Evolutionary conservation across 2,329 filamentous ascomycete genomes (phyloP).

Genomic region (Tolypocladium amazonense): DNA sequence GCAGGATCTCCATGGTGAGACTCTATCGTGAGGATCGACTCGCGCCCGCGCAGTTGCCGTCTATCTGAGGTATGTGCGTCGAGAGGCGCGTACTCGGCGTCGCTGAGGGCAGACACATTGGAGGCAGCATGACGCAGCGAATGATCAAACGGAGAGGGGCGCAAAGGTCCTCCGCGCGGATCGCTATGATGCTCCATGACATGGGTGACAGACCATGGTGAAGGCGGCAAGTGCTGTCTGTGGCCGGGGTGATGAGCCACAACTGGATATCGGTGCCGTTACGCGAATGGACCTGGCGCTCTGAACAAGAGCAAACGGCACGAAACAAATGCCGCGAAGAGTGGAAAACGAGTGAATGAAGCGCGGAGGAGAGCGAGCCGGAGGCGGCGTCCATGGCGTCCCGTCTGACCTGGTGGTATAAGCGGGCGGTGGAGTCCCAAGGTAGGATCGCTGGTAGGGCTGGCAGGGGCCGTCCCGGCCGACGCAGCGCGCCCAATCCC

Average conservation of each 20-base stretch:
- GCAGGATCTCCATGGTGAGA: constrained; percentile 3
- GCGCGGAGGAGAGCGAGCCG: not conserved
- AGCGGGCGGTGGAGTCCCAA: not conserved
- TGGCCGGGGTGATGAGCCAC: not conserved
- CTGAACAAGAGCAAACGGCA: not conserved
- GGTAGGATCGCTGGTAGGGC: not conserved
- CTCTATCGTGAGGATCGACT: constrained; percentile 9
- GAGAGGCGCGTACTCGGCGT: constrained; percentile 14
- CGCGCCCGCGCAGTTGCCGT: constrained; percentile 15
- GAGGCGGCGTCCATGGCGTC: not conserved
- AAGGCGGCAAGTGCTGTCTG: not conserved
- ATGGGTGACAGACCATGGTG: constrained; percentile 11
- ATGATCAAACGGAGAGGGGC: constrained; percentile 3
- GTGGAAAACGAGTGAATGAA: not conserved
- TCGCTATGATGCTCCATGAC: constrained; percentile 20
- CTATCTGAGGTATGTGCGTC: constrained; percentile 9
- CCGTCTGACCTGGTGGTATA: not conserved
- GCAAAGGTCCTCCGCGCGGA: constrained; percentile 17
- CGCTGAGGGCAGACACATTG: constrained; percentile 21
- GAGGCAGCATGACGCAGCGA: constrained; percentile 21
- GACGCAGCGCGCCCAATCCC: not conserved
- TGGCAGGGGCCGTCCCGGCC: not conserved
- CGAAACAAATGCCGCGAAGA: not conserved
- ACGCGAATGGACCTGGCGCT: not conserved
- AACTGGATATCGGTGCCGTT: not conserved